Evolutionary conservation across 768 basidiomycete genomes (phyloP).

Genomic region (Terana coerulea): DNA sequence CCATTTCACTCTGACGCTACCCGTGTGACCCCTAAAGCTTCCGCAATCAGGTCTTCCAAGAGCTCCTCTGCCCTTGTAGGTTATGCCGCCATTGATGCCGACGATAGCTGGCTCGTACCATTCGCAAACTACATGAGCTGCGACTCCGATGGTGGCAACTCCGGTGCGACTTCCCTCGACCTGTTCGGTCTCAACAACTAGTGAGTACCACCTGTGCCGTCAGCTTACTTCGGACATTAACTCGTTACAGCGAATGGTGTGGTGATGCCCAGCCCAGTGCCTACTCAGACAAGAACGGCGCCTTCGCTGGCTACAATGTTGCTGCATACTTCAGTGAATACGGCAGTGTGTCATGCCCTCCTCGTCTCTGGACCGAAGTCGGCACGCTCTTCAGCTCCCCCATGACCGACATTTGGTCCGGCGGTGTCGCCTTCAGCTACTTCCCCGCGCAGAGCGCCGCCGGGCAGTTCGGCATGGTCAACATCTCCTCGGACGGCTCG

Average conservation of each 20-base stretch:
- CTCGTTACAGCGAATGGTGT: slow-evolving; percentile 69
- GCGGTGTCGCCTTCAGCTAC: slow-evolving; percentile 86
- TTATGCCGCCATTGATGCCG: slow-evolving; percentile 83
- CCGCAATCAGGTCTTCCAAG: slow-evolving; percentile 50
- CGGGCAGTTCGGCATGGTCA: slow-evolving; percentile 86
- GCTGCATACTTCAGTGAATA: slow-evolving; percentile 90
- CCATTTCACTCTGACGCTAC: not conserved
- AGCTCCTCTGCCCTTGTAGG: slow-evolving; percentile 67
- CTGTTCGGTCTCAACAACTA: slow-evolving; percentile 87
- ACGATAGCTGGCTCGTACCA: slow-evolving; percentile 53
- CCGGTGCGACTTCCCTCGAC: slow-evolving; percentile 67
- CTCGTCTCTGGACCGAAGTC: slow-evolving; percentile 81
- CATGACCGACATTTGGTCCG: slow-evolving; percentile 82
- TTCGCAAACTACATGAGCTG: slow-evolving; percentile 82
- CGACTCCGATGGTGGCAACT: slow-evolving; percentile 49
- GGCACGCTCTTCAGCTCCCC: slow-evolving; percentile 64
- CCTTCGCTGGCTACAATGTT: slow-evolving; percentile 66
- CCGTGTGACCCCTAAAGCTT: slow-evolving; percentile 8
- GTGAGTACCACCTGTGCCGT: slow-evolving; percentile 42
- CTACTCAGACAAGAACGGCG: slow-evolving; percentile 51
- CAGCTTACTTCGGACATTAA: not conserved
- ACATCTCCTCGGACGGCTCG: slow-evolving; percentile 57
- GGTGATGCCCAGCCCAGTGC: slow-evolving; percentile 54
- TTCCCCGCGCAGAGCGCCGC: slow-evolving; percentile 74
- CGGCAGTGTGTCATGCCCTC: slow-evolving; percentile 59